Evolutionary conservation across 2,329 filamentous ascomycete species (phyloP).

Genomic region (Zasmidium cellare): DNA sequence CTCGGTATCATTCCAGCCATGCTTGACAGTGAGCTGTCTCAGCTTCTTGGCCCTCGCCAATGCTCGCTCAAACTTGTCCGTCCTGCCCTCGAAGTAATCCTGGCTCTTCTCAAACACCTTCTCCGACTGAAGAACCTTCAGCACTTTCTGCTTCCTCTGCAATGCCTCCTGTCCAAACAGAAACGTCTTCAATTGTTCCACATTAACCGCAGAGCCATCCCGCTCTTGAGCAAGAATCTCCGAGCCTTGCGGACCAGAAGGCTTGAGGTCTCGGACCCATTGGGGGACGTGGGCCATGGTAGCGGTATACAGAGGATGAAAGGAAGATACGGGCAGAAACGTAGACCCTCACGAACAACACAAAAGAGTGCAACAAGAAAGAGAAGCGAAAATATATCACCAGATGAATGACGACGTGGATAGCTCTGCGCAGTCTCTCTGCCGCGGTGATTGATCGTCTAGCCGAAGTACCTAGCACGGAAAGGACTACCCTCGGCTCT

Average conservation of each 20-base stretch:
- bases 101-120: conserved; percentile 75
- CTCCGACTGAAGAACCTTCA: conserved; percentile 66
- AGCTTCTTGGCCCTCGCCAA: conserved; percentile 71
- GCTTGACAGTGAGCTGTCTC: conserved; percentile 63
- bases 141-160: conserved; percentile 59
- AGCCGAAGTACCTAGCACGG: neutral
- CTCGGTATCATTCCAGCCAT: conserved; percentile 68
- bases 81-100: conserved; percentile 72
- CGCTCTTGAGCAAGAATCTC: conserved; percentile 71
- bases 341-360: too few species aligned
- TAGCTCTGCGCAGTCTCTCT: neutral
- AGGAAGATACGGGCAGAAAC: neutral
- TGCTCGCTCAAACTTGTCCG: conserved; percentile 68
- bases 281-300: conserved; percentile 47
- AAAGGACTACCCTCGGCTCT: neutral
- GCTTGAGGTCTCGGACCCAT: conserved; percentile 69
- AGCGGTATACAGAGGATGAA: neutral
- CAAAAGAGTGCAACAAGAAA: too few species aligned
- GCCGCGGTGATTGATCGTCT: neutral
- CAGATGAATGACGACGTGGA: conserved; percentile 9
- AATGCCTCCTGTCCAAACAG: conserved; percentile 68
- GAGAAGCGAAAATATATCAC: conserved; percentile 9
- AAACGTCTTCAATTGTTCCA: conserved; percentile 67
- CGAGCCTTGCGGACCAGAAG: conserved; percentile 65
- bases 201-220: conserved; percentile 64